Evolutionary conservation across 2,329 filamentous ascomycete genomes (phyloP), one percentile per base, ranked within the genome.

Genomic region (Fusarium sp.): DNA sequence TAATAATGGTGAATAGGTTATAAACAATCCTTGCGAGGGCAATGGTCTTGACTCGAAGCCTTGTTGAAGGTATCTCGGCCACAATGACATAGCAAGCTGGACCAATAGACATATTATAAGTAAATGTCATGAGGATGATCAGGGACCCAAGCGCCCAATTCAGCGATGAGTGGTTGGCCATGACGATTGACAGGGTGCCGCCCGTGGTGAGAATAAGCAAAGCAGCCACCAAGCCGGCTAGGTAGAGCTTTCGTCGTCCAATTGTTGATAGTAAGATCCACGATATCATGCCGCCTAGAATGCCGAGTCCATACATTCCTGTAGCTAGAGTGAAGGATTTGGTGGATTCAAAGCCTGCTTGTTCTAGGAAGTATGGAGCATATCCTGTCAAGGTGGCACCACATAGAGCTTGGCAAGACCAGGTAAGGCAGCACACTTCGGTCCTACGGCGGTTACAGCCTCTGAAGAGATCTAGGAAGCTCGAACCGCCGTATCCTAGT

Each of bases 301-400:
- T 82, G 11, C 81, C 84, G 36, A 85, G 79, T 15, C 78, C 80
- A 17, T 80, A 83, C 51, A 81, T 82, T 5, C 79, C 81, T 14
- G 84, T 75, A 22, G 80, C 78, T 54, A 86, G 78, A 47, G 77
- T 81, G 66, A 83, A 85, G 0, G 82, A 81, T 12, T 80, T 75
- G 4, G 75, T 69, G 28, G 80, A 73, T n/a, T 77, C 65, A 36
- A 85, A 78, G 48, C 85, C 84, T 4, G 83, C 80, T 63, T 84
- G 82, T 42, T 81, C 76, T 72, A 84, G 83, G 69, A 85, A 85
- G 75, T 84, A 85, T 1, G 81, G 45, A 2, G 66, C 66, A 24
- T 74, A 72, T 8, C 56, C 57, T 0, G 53, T 74, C 17, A 74
- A 39, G 2, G 60, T 44, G 15, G 41, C 61, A 5, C 76, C 76